Base-by-base conservation (phyloP, 2,329 filamentous ascomycete species). In the Penicillium brevicompactum region DNA sequence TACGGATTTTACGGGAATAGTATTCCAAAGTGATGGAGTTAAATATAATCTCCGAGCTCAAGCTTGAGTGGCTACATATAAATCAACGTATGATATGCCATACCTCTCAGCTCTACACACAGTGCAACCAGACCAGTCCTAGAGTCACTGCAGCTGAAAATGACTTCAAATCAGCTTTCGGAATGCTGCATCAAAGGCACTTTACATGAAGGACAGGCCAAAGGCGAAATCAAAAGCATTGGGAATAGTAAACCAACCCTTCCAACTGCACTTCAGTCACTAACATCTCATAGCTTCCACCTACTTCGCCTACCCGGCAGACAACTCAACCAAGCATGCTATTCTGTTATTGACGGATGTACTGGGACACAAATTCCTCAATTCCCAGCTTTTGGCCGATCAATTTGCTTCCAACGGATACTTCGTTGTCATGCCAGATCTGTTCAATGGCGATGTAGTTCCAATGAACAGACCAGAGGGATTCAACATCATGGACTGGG, bases 391-490 rank as follows among this genome's bases (percentile, higher is more conserved):
- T 14, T 60, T 64, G 43, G 61, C 62, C 1, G 61, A 62, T 31
- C 57, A 64, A 30, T 30, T 64, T 5, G 61, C 59, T 16, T 61
- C 61, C 16, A 59, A 62, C 32, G 59, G 61, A 16, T 64, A 64
- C 44, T 46, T 62, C 16, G 58, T 63, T 37, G 56, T 62, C 37
- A 63, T 63, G 60, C 61, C 61, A 3, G 61, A 64, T 24, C 42
- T 64, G 7, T 65, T 64, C 53, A 58, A 63, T 41, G 58, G 58
- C 10, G 63, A 64, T 21, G 53, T 59, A 0, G 56, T 61, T 18
- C 61, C 41, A 6, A 24, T 61, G 22, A 62, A 62, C 37, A 57
- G 56, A 16, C 57, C 59, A 1, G 48, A 46, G 2, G 49, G 34
- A 6, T 65, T 56, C 16, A 56, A 65, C 16, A n/a, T 65, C 10